Evolutionary conservation across 306 rosid genomes (phyloP).

Genomic region (Malus domestica): ASM211411v1 NC_041798.1:6827001-6827500

Average conservation of each 20-base stretch:
- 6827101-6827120: conserved; percentile 39
- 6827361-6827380: not conserved
- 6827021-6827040: too few relatives aligned
- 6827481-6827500: conserved; percentile 27
- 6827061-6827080: too few relatives aligned
- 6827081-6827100: conserved; percentile 39
- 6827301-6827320: too few relatives aligned
- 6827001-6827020: too few relatives aligned
- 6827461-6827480: conserved; percentile 25
- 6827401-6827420: not conserved
- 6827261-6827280: not conserved
- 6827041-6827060: too few relatives aligned
- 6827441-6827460: conserved; percentile 33
- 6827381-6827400: not conserved
- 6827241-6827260: conserved; percentile 1
- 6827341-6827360: too few relatives aligned
- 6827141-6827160: conserved; percentile 43
- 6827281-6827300: not conserved
- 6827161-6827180: conserved; percentile 52
- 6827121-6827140: conserved; percentile 31
- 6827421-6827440: not conserved
- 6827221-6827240: conserved; percentile 41
- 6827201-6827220: conserved; percentile 45
- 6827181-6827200: conserved; percentile 18
- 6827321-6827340: too few relatives aligned